Evolutionary conservation across 2,329 filamentous ascomycete genomes (phyloP).

Genomic region (Calonectria ilicicola): DNA sequence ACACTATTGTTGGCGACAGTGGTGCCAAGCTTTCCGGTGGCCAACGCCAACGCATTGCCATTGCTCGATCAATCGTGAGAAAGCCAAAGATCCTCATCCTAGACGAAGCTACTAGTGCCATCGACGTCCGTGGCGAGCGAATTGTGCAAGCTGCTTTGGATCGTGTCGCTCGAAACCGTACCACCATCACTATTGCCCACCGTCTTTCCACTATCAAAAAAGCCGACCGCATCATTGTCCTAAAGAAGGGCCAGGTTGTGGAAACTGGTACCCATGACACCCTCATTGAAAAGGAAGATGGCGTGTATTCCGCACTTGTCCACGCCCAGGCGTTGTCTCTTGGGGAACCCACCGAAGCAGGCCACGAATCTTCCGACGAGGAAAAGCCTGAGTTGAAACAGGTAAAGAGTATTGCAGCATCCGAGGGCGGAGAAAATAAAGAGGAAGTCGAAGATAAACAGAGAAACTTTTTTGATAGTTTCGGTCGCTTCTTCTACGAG

Average conservation of each 20-base stretch:
- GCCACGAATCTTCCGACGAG: constrained; percentile 51
- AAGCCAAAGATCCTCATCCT: constrained; percentile 79
- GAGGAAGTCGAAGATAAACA: constrained; percentile 45
- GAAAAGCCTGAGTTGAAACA: constrained; percentile 54
- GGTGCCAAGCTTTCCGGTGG: constrained; percentile 86
- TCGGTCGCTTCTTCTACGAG: constrained; percentile 68
- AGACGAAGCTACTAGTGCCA: constrained; percentile 81
- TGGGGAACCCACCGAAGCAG: constrained; percentile 57
- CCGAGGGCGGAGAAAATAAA: constrained; percentile 44
- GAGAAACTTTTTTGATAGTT: constrained; percentile 63
- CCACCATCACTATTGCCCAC: constrained; percentile 81
- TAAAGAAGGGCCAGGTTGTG: constrained; percentile 76
- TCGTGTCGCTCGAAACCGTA: constrained; percentile 70
- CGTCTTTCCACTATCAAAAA: constrained; percentile 80
- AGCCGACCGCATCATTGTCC: constrained; percentile 82
- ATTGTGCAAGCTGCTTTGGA: constrained; percentile 75
- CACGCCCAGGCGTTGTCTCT: constrained; percentile 70
- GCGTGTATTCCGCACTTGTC: constrained; percentile 77
- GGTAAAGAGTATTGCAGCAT: constrained; percentile 59
- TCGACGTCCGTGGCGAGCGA: constrained; percentile 65
- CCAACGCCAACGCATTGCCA: constrained; percentile 85
- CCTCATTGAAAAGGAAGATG: constrained; percentile 69
- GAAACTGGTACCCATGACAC: constrained; percentile 83
- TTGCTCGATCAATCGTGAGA: constrained; percentile 80
- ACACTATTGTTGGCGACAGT: constrained; percentile 80